Evolutionary conservation across 2,329 filamentous ascomycete genomes (phyloP), one percentile per base, ranked within the genome.

Genomic region (Diaporthe citriasiana): DNA sequence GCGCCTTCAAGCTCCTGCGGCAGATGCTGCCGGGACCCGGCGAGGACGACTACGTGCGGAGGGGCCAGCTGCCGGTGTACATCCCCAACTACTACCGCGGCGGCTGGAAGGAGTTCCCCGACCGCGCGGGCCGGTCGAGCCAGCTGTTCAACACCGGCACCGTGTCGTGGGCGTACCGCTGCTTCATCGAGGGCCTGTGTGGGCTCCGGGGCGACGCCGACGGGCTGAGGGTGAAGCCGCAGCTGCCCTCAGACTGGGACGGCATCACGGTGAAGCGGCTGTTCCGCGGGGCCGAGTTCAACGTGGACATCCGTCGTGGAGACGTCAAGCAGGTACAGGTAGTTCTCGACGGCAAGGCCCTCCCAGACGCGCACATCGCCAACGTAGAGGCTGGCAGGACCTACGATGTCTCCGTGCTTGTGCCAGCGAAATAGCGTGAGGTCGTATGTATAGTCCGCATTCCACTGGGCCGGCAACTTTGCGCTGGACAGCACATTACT

Each of bases 61-160:
- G 89, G 19, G 89, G 89, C 15, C 89, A 90, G 80, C 81, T 90
- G 57, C 89, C 89, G 0, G 84, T 89, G 22, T 90, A 87, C 78
- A 88, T 90, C 51, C 89, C 89, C 19, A 90, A 90, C 78, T 90
- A 90, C 81, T 90, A 90, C 82, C 86, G 87, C 27, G 87, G 87
- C 2, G 87, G 85, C 0, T 88, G 83, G 80, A 82, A 82, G 68
- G 79, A 85, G 78, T 85, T 83, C 76, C 87, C 87, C 3, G 81
- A 87, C 57, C 89, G 88, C 0, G 88, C 88, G 6, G 89, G 89
- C 3, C 85, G 88, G 0, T 89, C 87, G 13, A 89, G 87, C 76
- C 88, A 89, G 79, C 79, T 90, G 22, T 90, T 90, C 82, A 90
- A 90, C 79, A 90, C 88, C 1, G 89, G 88, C 4, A 90, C 88